Conservation (phyloP, 2,329 filamentous ascomycete species). For the Reticulascus tulasneorum region DNA sequence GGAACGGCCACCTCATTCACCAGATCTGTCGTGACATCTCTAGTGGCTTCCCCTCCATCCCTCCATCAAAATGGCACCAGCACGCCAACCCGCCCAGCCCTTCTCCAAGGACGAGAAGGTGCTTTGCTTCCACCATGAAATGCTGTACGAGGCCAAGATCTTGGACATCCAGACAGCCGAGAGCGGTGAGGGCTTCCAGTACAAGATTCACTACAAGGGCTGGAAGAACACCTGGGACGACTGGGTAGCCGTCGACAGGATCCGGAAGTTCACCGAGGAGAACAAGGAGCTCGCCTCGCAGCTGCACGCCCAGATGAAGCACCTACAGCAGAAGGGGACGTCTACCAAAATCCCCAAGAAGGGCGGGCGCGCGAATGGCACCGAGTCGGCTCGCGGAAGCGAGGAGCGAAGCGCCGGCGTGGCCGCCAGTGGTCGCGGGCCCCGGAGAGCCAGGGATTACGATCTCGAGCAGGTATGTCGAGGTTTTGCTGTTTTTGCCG, state of each 20-base stretch:
- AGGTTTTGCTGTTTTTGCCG: constrained; percentile 13
- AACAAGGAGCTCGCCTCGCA: constrained; percentile 84
- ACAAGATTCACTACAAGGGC: constrained; percentile 96
- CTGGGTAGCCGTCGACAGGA: constrained; percentile 90
- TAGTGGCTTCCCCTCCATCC: neutral
- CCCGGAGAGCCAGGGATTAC: constrained; percentile 72
- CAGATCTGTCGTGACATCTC: neutral
- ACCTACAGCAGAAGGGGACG: constrained; percentile 47
- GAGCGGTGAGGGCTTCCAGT: constrained; percentile 69
- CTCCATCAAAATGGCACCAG: constrained; percentile 32
- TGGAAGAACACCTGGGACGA: constrained; percentile 99
- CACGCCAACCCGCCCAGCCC: constrained; percentile 33
- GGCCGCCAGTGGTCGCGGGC: constrained; percentile 60
- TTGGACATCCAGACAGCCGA: constrained; percentile 71
- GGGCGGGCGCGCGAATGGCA: constrained; percentile 41
- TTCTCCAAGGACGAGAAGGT: constrained; percentile 83
- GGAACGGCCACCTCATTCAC: neutral
- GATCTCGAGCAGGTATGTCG: constrained; percentile 76
- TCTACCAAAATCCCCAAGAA: constrained; percentile 52
- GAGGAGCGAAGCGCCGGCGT: constrained; percentile 68
- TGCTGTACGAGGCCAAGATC: constrained; percentile 96
- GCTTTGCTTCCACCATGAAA: constrained; percentile 93
- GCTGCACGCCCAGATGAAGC: constrained; percentile 65
- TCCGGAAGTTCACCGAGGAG: constrained; percentile 91
- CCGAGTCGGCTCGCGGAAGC: constrained; percentile 66